Evolutionary conservation across 2,329 filamentous ascomycete genomes (phyloP).

Genomic region (Ceratocystis harringtonii): DNA sequence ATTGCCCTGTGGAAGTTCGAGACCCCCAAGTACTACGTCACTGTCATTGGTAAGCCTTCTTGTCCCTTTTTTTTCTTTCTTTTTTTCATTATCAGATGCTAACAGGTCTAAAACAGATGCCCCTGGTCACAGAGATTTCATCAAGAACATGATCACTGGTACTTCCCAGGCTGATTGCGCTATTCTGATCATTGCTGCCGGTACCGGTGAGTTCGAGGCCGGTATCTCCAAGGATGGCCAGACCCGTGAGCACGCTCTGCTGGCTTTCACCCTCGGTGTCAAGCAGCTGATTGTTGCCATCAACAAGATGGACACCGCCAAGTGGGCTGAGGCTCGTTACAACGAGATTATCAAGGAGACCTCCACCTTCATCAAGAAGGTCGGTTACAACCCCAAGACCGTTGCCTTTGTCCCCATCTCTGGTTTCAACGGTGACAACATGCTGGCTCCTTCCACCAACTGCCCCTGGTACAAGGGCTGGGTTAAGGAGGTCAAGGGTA

Average conservation of each 20-base stretch:
- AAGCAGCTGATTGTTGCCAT: slow-evolving; percentile 99
- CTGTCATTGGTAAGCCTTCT: slow-evolving; percentile 67
- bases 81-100: neutral
- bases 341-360: slow-evolving; percentile 99
- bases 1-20: slow-evolving; percentile 99
- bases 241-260: slow-evolving; percentile 99
- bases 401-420: slow-evolving; percentile 99
- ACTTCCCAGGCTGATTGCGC: slow-evolving; percentile 99
- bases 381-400: slow-evolving; percentile 99
- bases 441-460: slow-evolving; percentile 80
- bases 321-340: slow-evolving; percentile 94
- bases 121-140: slow-evolving; percentile 99
- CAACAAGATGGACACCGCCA: slow-evolving; percentile 99
- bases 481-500: slow-evolving; percentile 81
- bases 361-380: slow-evolving; percentile 99
- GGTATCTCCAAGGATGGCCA: slow-evolving; percentile 99
- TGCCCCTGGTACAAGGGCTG: slow-evolving; percentile 99
- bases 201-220: slow-evolving; percentile 99
- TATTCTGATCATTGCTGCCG: slow-evolving; percentile 98
- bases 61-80: neutral
- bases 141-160: slow-evolving; percentile 99
- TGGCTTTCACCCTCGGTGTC: slow-evolving; percentile 99
- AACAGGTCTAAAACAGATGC: slow-evolving; percentile 45
- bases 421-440: slow-evolving; percentile 99
- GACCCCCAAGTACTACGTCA: slow-evolving; percentile 94